These are phyloP conservation scores for Blastobotrys terrestris DNA, from an alignment of 805 yeast species.

Conservation along the genomic window DNA sequence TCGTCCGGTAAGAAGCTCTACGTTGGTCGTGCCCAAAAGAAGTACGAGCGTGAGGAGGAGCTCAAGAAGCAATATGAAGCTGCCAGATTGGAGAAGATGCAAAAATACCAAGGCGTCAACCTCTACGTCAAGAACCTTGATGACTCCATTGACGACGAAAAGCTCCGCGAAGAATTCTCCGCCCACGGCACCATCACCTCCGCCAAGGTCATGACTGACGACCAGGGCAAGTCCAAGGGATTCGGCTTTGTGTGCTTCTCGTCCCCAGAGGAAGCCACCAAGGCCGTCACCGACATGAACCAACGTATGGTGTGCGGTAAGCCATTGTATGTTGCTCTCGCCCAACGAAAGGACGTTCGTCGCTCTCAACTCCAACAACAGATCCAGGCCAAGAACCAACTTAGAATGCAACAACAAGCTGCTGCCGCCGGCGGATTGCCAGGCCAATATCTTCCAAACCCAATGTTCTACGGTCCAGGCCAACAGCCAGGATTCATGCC, in stretches of 20 bases:
- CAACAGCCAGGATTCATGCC: constrained; percentile 76
- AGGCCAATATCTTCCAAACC: constrained; percentile 71
- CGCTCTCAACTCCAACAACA: constrained; percentile 96
- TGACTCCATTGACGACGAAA: constrained; percentile 86
- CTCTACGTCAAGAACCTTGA: constrained; percentile 95
- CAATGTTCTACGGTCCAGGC: constrained; percentile 68
- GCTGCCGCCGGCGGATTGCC: constrained; percentile 79
- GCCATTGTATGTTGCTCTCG: constrained; percentile 97
- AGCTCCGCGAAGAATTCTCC: constrained; percentile 83
- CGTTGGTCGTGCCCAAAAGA: constrained; percentile 99
- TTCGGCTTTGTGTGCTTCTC: constrained; percentile 98
- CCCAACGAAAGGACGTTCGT: constrained; percentile 98
- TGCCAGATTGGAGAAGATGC: constrained; percentile 81
- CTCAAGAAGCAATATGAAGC: constrained; percentile 92
- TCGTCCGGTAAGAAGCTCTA: constrained; percentile 60
- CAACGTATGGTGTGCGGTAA: constrained; percentile 91
- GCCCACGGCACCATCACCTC: constrained; percentile 94
- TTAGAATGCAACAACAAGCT: constrained; percentile 96
- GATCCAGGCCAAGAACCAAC: constrained; percentile 95
- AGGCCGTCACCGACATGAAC: constrained; percentile 97
- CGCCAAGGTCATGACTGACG: constrained; percentile 94
- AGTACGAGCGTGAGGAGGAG: constrained; percentile 94
- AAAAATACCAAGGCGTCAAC: constrained; percentile 96
- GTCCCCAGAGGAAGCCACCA: constrained; percentile 97
- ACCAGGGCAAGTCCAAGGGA: constrained; percentile 91